Evolutionary conservation across 2,329 filamentous ascomycete species (phyloP), one percentile per base, ranked within the genome.

Genomic region (Beauveria bassiana): DNA sequence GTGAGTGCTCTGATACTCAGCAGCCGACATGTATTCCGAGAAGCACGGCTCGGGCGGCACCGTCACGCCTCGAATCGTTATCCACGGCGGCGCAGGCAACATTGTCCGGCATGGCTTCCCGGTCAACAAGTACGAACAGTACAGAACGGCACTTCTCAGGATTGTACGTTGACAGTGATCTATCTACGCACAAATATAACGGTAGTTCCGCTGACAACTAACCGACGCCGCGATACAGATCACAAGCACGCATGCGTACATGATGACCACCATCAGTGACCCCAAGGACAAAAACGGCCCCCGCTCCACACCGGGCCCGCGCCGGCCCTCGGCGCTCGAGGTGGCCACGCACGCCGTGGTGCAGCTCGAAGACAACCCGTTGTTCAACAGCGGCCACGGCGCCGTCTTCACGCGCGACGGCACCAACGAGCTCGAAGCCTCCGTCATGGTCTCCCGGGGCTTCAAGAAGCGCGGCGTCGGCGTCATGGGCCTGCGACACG

Each of bases 371-470:
- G 80, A 96, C 69, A 85, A 92, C 69, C 81, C 87, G 2, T 82
- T 96, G 5, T 96, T 95, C 81, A 96, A 96, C 76, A 86, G 86
- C 62, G 91, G 86, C 8, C 87, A 86, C 68, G 93, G 93, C 59
- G 90, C 91, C 56, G 91, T 96, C 22, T 96, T 96, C 73, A 96
- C 91, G 0, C 85, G 87, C 56, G 86, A 88, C 66, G 93, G 92
- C 20, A 82, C 86, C 64, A 92, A 93, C 71, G 90, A 96, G 76
- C 86, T 96, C 64, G 92, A 96, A 75, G 90, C 90, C 1, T 90
- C 86, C 9, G 84, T 96, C 57, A 96, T 96, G 91, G 89, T 96
- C 0, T 89, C 88, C 2, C 80, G 81, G 31, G 88, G 87, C 0
- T 78, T 79, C 61, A 81, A 85, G 46, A 96, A 96, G 78, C 84